Percentiles rank a stretch among this genome's conserved stretches.
These are phyloP conservation scores for Fusarium irregulare DNA, from an alignment of 2,329 filamentous ascomycete species.

Conservation along the genomic window DNA sequence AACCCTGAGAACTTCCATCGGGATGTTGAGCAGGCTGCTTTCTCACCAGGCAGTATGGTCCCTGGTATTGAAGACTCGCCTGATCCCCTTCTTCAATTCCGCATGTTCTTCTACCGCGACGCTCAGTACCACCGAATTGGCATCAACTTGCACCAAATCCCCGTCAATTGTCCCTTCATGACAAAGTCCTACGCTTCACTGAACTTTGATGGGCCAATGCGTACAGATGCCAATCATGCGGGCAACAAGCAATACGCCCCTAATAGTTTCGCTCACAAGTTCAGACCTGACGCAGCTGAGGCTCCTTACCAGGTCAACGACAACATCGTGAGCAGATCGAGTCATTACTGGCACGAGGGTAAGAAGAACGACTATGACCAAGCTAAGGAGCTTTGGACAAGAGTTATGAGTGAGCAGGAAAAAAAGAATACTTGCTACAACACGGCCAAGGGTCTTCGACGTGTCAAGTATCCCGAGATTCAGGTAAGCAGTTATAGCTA, in stretches of 20 bases:
- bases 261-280: slow-evolving; percentile 13
- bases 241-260: slow-evolving; percentile 7
- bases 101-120: slow-evolving; percentile 19
- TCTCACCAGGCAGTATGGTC: slow-evolving; percentile 10
- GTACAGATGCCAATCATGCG: slow-evolving; percentile 2
- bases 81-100: slow-evolving; percentile 12
- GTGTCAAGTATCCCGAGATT: slow-evolving; percentile 1
- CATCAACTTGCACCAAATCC: slow-evolving; percentile 4
- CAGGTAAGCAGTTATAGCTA: background rate
- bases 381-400: slow-evolving; percentile 4
- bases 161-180: slow-evolving; percentile 13
- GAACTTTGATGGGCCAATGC: slow-evolving; percentile 5
- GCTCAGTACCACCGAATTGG: slow-evolving; percentile 11
- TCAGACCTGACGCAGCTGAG: slow-evolving; percentile 1
- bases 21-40: slow-evolving; percentile 8
- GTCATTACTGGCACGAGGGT: slow-evolving; percentile 2
- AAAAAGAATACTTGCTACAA: slow-evolving; percentile 17
- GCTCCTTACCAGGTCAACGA: slow-evolving; percentile 10
- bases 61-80: slow-evolving; percentile 14
- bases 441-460: slow-evolving; percentile 1
- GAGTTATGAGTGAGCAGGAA: slow-evolving; percentile 2
- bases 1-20: slow-evolving; percentile 16
- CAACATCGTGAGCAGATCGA: background rate
- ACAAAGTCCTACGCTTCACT: slow-evolving; percentile 11
- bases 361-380: slow-evolving; percentile 13